phyloP scores from a whole-genome alignment of 345 rosid species.

The Lumnitzera littorea region DNA sequence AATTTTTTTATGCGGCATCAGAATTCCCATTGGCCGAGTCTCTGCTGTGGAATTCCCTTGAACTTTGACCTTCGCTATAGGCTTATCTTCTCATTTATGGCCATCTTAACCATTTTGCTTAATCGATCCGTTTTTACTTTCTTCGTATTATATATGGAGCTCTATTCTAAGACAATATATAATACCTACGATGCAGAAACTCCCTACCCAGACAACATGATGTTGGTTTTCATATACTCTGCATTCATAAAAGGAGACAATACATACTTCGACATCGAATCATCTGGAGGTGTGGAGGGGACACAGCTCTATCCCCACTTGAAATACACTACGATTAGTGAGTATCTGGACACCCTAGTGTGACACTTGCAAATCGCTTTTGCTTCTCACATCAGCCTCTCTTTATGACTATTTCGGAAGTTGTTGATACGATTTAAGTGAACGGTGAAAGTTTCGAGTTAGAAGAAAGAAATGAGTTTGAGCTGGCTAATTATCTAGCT shows the following conservation, averaged over 20 bases:
- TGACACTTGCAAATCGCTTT: slow-evolving; percentile 3
- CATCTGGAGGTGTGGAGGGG: slow-evolving; percentile 38
- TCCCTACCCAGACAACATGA: slow-evolving; percentile 42
- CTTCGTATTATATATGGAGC: too few relatives aligned
- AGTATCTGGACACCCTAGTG: slow-evolving; percentile 32
- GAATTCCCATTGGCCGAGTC: too few relatives aligned
- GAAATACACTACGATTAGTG: slow-evolving; percentile 35
- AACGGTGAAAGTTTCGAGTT: too few relatives aligned
- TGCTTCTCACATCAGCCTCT: background rate
- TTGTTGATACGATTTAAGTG: too few relatives aligned
- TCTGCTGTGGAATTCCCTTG: too few relatives aligned
- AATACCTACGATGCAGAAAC: slow-evolving; percentile 36
- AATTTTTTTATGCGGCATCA: too few relatives aligned
- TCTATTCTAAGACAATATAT: background rate
- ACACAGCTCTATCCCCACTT: slow-evolving; percentile 38
- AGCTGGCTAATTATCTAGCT: too few relatives aligned
- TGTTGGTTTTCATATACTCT: slow-evolving; percentile 43
- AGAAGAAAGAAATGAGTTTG: too few relatives aligned
- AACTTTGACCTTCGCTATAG: too few relatives aligned
- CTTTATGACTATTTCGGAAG: background rate
- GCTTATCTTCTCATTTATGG: too few relatives aligned
- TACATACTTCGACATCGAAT: slow-evolving; percentile 36
- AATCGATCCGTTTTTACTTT: too few relatives aligned
- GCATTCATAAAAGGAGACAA: slow-evolving; percentile 52
- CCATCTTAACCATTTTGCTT: too few relatives aligned